phyloP scores from a whole-genome alignment of 2,329 filamentous ascomycete genomes.

The Paramyrothecium roridum region DNA sequence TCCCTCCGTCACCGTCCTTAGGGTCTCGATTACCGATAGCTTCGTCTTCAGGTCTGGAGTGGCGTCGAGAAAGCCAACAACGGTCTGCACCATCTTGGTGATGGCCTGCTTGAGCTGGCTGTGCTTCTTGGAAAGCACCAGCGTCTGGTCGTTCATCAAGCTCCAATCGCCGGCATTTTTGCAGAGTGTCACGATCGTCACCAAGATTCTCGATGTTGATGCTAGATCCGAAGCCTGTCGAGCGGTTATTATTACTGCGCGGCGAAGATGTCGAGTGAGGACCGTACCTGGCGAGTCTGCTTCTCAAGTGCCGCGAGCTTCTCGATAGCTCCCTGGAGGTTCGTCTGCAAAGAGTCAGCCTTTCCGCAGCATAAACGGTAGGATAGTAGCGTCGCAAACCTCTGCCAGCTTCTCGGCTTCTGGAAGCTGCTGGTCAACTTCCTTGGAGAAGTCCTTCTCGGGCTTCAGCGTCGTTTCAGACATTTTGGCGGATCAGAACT shows the following conservation, averaged over 20 bases:
- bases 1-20: conserved; percentile 95
- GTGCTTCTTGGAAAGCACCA: conserved; percentile 98
- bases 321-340: conserved; percentile 85
- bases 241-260: conserved; percentile 10
- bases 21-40: conserved; percentile 87
- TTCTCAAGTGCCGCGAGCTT: conserved; percentile 92
- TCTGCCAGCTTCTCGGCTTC: conserved; percentile 88
- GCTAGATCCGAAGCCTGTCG: conserved; percentile 88
- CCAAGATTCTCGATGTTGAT: conserved; percentile 84
- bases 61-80: conserved; percentile 87
- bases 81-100: conserved; percentile 97
- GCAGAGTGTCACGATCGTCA: conserved; percentile 89
- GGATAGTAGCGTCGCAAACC: conserved; percentile 50
- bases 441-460: conserved; percentile 98
- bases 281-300: conserved; percentile 87
- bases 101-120: conserved; percentile 98
- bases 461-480: conserved; percentile 82
- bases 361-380: neutral
- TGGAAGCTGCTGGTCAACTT: conserved; percentile 86
- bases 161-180: conserved; percentile 92
- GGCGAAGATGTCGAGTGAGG: conserved; percentile 7
- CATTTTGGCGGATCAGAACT: conserved; percentile 48
- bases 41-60: conserved; percentile 85
- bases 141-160: conserved; percentile 92
- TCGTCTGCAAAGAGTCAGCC: conserved; percentile 46